A percentile compares a stretch with the other conserved stretches of the same genome.
phyloP scores from a whole-genome alignment of 1,284 basidiomycete genomes.

The Anthracocystis panici-leucophaei region DNA sequence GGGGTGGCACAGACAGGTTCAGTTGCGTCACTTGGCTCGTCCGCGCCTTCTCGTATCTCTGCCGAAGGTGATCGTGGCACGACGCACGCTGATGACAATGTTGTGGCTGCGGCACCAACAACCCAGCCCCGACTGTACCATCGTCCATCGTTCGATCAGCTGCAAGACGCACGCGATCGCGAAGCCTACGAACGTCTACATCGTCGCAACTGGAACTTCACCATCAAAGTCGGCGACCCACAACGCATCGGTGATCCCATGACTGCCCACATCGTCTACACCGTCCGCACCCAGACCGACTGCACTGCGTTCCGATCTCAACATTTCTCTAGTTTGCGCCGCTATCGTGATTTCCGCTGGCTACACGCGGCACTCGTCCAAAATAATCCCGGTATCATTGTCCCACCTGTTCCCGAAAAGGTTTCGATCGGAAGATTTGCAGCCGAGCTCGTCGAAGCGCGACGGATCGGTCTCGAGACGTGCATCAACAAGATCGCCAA shows the following conservation, averaged over 20 bases:
- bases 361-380: constrained; percentile 86
- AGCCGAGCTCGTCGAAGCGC: constrained; percentile 70
- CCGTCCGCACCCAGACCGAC: constrained; percentile 63
- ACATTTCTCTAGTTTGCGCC: constrained; percentile 79
- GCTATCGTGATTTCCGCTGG: constrained; percentile 98
- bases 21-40: constrained; percentile 27
- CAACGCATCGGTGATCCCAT: constrained; percentile 67
- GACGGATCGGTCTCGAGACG: constrained; percentile 69
- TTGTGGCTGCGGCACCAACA: not conserved
- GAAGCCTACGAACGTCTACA: constrained; percentile 23
- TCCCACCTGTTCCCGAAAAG: constrained; percentile 96
- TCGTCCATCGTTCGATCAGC: constrained; percentile 42
- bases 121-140: constrained; percentile 40
- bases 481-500: constrained; percentile 71
- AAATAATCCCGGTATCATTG: constrained; percentile 97
- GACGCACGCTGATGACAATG: not conserved
- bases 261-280: constrained; percentile 72
- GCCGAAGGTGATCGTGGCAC: constrained; percentile 16
- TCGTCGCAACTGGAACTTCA: constrained; percentile 38
- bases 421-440: constrained; percentile 77
- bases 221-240: constrained; percentile 66
- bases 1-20: constrained; percentile 13
- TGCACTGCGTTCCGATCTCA: constrained; percentile 44
- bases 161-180: constrained; percentile 35
- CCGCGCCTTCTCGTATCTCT: constrained; percentile 16